phyloP scores from a whole-genome alignment of 2,329 filamentous ascomycete genomes.

The Penicillium sp. region DNA sequence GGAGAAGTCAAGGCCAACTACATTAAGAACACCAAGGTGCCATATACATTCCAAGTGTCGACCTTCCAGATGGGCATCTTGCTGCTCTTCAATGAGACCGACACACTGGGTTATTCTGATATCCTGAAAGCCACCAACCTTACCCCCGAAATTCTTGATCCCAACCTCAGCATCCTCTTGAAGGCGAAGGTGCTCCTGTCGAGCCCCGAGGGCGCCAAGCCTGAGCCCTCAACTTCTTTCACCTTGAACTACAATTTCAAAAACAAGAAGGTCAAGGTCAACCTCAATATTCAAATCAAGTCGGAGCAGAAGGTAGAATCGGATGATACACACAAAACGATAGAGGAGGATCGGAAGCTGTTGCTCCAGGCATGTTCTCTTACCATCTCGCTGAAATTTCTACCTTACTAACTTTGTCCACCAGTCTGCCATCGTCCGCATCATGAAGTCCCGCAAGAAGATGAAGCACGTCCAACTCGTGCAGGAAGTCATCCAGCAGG shows the following conservation, averaged over 20 bases:
- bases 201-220: conserved; percentile 69
- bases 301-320: conserved; percentile 95
- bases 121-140: conserved; percentile 79
- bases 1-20: conserved; percentile 94
- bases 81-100: conserved; percentile 88
- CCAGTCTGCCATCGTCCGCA: conserved; percentile 95
- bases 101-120: conserved; percentile 81
- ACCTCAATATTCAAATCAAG: conserved; percentile 91
- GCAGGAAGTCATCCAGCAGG: conserved; percentile 92
- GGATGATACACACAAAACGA: conserved; percentile 97
- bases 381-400: neutral
- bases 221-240: conserved; percentile 75
- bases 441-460: conserved; percentile 99
- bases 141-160: conserved; percentile 78
- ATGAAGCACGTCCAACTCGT: conserved; percentile 97
- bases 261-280: conserved; percentile 96
- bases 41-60: conserved; percentile 95
- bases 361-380: conserved; percentile 78
- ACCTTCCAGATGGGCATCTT: conserved; percentile 98
- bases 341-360: conserved; percentile 95
- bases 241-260: conserved; percentile 92
- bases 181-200: conserved; percentile 88
- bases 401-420: conserved; percentile 5
- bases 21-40: conserved; percentile 81
- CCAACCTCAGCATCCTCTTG: conserved; percentile 78